Evolutionary conservation across 768 basidiomycete genomes (phyloP).

Genomic region (Lentinula guzmanii): DNA sequence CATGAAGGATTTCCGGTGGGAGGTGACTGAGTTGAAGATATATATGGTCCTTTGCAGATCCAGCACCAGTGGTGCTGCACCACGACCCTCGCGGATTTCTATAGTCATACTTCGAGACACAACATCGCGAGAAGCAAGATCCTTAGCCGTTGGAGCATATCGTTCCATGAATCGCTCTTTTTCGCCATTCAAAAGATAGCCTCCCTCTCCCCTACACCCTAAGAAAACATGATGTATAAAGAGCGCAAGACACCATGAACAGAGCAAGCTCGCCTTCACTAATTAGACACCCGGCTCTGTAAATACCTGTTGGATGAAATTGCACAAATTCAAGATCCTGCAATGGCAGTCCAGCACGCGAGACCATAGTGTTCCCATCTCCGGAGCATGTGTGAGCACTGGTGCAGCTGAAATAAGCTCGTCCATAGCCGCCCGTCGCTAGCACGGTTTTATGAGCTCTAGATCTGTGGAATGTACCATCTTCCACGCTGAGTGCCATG

Average conservation of each 20-base stretch:
- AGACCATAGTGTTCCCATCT: constrained; percentile 98
- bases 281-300: constrained; percentile 97
- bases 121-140: constrained; percentile 98
- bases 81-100: constrained; percentile 97
- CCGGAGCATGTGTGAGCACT: constrained; percentile 99
- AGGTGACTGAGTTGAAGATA: constrained; percentile 96
- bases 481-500: constrained; percentile 99
- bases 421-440: constrained; percentile 97
- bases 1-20: constrained; percentile 91
- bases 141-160: constrained; percentile 98
- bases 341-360: constrained; percentile 90
- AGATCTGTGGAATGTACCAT: constrained; percentile 98
- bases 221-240: not conserved
- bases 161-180: constrained; percentile 99
- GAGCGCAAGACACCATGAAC: not conserved
- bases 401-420: constrained; percentile 97
- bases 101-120: constrained; percentile 99
- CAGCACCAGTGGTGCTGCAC: no score
- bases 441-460: constrained; percentile 96
- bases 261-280: constrained; percentile 69
- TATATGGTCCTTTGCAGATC: constrained; percentile 96
- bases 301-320: constrained; percentile 99
- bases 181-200: constrained; percentile 95
- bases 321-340: constrained; percentile 99
- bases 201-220: constrained; percentile 99